Percentiles rank a stretch among this genome's conserved stretches.
These are phyloP conservation scores for Trichosporon asahii DNA, from an alignment of 1,284 basidiomycete species.

Conservation along the genomic window DNA sequence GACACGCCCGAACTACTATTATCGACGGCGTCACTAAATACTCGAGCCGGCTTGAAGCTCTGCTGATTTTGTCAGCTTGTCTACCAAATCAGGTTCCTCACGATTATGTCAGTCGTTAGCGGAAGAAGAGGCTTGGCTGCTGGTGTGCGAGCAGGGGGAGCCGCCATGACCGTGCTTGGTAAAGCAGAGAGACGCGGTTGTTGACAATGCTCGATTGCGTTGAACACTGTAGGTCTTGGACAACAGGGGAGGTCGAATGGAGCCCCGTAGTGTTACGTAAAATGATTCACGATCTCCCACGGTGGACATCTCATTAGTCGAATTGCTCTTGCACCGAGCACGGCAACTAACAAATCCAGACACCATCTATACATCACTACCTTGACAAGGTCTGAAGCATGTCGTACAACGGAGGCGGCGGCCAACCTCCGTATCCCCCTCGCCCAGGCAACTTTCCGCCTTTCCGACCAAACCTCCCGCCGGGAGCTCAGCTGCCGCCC, in stretches of 20 bases:
- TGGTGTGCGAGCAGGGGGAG: not conserved
- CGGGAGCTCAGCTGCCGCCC: constrained; percentile 18
- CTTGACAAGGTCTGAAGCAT: not conserved
- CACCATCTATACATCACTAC: not conserved
- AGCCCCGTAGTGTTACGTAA: not conserved
- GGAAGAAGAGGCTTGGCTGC: not conserved
- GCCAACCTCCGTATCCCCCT: constrained; percentile 18
- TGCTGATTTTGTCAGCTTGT: not conserved
- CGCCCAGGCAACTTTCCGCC: constrained; percentile 29
- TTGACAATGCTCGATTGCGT: not conserved
- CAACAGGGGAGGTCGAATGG: not conserved
- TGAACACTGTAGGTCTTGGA: too few relatives aligned
- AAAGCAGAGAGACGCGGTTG: not conserved
- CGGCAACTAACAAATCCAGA: not conserved
- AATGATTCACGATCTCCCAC: not conserved
- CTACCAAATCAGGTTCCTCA: not conserved
- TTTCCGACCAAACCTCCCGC: constrained; percentile 35
- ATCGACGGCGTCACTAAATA: constrained; percentile 76
- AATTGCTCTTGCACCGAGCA: not conserved
- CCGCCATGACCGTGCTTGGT: not conserved
- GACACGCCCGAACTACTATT: constrained; percentile 29
- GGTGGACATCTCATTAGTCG: not conserved
- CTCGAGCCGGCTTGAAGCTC: constrained; percentile 65
- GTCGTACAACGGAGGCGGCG: constrained; percentile 15
- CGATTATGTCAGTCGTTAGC: not conserved